phyloP scores from a whole-genome alignment of 371 early-diverging fungal species.

The Parasitella parasitica region DNA sequence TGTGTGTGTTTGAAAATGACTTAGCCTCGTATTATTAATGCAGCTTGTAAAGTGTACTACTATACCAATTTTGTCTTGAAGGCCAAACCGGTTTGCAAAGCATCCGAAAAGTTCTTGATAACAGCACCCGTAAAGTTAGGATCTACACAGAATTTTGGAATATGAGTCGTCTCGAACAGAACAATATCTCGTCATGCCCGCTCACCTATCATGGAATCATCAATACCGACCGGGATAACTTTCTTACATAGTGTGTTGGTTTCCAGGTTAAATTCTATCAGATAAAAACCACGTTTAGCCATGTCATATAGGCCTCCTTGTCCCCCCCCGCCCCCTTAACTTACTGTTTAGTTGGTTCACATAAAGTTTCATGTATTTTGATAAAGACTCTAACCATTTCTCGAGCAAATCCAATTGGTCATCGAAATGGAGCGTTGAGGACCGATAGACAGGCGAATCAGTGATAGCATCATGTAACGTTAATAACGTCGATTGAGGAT shows the following conservation, averaged over 20 bases:
- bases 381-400: slow-evolving; percentile 61
- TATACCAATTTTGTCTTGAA: slow-evolving; percentile 58
- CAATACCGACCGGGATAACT: slow-evolving; percentile 33
- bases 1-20: slow-evolving; percentile 17
- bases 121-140: slow-evolving; percentile 49
- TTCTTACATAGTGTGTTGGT: slow-evolving; percentile 30
- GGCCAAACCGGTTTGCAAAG: slow-evolving; percentile 54
- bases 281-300: background rate
- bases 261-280: slow-evolving; percentile 30
- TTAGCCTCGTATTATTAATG: slow-evolving; percentile 28
- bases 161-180: no score
- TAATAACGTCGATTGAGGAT: slow-evolving; percentile 27
- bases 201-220: slow-evolving; percentile 45
- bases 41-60: slow-evolving; percentile 30
- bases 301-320: no score
- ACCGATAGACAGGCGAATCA: slow-evolving; percentile 72
- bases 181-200: no score
- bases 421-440: slow-evolving; percentile 62
- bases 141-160: slow-evolving; percentile 24
- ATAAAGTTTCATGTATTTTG: slow-evolving; percentile 47
- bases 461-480: slow-evolving; percentile 66
- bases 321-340: background rate
- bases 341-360: slow-evolving; percentile 50
- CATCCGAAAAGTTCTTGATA: slow-evolving; percentile 52
- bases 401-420: slow-evolving; percentile 67